These are phyloP conservation scores for Hawksworthiomyces lignivorus DNA, from an alignment of 2,329 filamentous ascomycete genomes.

Conservation along the genomic window DNA sequence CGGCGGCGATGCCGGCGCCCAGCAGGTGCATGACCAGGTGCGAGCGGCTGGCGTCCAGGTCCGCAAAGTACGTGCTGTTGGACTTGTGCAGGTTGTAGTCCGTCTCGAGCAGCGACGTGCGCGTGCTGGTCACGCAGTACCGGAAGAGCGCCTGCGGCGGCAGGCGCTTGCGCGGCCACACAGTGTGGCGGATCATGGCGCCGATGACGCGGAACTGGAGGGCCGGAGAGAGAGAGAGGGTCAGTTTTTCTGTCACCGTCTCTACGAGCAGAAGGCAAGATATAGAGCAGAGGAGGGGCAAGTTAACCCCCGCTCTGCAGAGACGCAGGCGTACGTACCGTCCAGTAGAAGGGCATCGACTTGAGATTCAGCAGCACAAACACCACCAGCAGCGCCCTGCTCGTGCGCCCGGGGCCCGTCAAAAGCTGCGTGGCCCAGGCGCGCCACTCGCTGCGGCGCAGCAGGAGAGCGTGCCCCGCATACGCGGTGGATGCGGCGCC, in stretches of 20 bases:
- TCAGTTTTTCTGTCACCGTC: too few species aligned
- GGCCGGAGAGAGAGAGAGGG: too few species aligned
- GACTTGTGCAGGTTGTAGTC: conserved; percentile 34
- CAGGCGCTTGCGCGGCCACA: conserved; percentile 18
- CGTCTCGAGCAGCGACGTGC: conserved; percentile 26
- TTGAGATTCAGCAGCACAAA: conserved; percentile 63
- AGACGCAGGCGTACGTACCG: too few species aligned
- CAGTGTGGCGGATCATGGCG: conserved; percentile 25
- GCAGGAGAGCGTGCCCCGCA: conserved; percentile 31
- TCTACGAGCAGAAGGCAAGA: too few species aligned
- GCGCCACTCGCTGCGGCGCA: conserved; percentile 33
- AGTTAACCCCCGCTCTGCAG: too few species aligned
- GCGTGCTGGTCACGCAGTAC: conserved; percentile 24
- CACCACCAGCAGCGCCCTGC: conserved; percentile 43
- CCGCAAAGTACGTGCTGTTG: conserved; percentile 70
- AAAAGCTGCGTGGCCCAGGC: conserved; percentile 34
- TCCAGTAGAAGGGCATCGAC: conserved; percentile 68
- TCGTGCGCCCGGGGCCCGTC: conserved; percentile 46
- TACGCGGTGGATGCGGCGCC: conserved; percentile 37
- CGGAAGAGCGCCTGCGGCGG: conserved; percentile 27
- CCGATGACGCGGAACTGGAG: conserved; percentile 28
- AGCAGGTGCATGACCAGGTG: conserved; percentile 68
- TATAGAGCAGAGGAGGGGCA: too few species aligned
- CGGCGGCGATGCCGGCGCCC: conserved; percentile 46
- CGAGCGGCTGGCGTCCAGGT: conserved; percentile 76